These are phyloP conservation scores for Asterionellopsis glacialis DNA, from an alignment of 108 stramenopile species.

Conservation along the genomic window DNA sequence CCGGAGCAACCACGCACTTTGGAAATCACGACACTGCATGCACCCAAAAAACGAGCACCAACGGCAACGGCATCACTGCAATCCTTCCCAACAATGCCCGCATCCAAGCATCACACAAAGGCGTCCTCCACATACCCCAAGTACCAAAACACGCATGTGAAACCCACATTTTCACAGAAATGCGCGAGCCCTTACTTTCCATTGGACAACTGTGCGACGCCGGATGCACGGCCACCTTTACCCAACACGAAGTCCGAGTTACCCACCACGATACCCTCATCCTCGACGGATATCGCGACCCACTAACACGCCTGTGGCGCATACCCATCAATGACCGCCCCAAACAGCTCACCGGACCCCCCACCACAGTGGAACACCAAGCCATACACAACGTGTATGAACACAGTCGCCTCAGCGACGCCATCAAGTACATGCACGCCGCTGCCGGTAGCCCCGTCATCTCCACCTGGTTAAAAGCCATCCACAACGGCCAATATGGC, in stretches of 20 bases:
- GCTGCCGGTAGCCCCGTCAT: no score
- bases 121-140: conserved; percentile 1
- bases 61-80: conserved; percentile 4
- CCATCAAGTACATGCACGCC: no score
- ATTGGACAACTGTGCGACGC: no score
- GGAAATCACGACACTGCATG: background rate
- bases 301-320: background rate
- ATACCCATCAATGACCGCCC: no score
- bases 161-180: conserved; percentile 11
- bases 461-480: conserved; percentile 2
- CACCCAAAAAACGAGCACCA: background rate
- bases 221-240: conserved; percentile 10
- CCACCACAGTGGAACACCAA: background rate
- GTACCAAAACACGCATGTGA: conserved; percentile 8
- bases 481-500: conserved; percentile 7
- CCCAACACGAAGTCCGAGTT: conserved; percentile 2
- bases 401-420: no score
- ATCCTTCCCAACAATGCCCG: no score
- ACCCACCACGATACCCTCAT: background rate
- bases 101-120: conserved; percentile 10
- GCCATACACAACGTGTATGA: conserved; percentile 25
- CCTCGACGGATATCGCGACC: background rate
- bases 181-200: conserved; percentile 11
- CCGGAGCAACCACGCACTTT: no score
- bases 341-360: no score